These are phyloP conservation scores for Stephania japonica DNA, from an alignment of 164 flowering plant genomes.

Conservation along the genomic window DNA sequence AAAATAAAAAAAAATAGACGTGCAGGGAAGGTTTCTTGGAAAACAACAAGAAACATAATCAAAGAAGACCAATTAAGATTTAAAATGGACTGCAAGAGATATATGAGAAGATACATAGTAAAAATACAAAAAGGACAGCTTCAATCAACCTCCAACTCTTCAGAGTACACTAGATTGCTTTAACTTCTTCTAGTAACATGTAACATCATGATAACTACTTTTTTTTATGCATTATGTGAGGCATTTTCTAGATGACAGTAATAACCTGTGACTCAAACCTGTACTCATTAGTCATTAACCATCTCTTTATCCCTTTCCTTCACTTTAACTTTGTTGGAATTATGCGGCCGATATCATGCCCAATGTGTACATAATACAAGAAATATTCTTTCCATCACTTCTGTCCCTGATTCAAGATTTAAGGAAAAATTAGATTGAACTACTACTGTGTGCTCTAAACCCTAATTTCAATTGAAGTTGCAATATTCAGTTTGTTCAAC, in stretches of 20 bases:
- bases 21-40: slow-evolving; percentile 1
- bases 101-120: background rate
- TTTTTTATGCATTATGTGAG: background rate
- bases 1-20: background rate
- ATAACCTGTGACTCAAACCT: background rate
- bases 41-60: background rate
- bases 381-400: background rate
- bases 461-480: too few species aligned
- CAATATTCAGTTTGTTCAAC: too few species aligned
- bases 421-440: too few species aligned
- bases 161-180: background rate
- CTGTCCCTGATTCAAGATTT: too few species aligned
- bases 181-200: background rate
- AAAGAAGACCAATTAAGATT: background rate
- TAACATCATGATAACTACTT: background rate
- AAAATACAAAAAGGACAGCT: background rate
- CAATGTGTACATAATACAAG: too few species aligned
- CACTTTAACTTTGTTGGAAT: background rate
- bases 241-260: background rate
- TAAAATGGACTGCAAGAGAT: background rate
- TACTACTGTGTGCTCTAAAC: too few species aligned
- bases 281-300: background rate
- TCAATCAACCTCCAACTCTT: background rate
- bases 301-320: background rate
- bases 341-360: too few species aligned